Evolutionary conservation across 176 grass and related monocot species (phyloP).

Genomic region (Ananas comosus): DNA sequence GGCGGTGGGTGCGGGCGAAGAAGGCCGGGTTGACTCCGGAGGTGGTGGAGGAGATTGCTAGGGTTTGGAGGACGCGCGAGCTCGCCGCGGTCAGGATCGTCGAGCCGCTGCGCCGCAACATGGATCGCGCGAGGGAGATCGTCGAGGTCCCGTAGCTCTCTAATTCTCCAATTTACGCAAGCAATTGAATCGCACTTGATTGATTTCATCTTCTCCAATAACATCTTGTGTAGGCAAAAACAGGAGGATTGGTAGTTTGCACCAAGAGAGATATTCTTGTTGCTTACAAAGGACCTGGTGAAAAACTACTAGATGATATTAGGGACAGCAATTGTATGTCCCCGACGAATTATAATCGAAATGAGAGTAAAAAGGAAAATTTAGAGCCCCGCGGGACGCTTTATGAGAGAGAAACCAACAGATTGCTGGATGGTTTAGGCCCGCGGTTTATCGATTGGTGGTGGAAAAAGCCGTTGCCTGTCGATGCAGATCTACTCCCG

Average conservation of each 20-base stretch:
- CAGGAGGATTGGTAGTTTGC: constrained; percentile 72
- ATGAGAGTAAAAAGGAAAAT: background rate
- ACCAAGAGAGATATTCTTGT: constrained; percentile 58
- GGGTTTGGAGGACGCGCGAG: constrained; percentile 31
- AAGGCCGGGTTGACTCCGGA: constrained; percentile 51
- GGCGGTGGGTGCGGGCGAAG: constrained; percentile 38
- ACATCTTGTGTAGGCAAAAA: constrained; percentile 49
- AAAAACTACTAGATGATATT: constrained; percentile 1
- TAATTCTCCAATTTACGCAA: background rate
- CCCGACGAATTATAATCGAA: background rate
- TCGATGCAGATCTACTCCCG: constrained; percentile 82
- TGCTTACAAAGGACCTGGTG: constrained; percentile 41
- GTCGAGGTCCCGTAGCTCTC: constrained; percentile 32
- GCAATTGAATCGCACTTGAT: background rate
- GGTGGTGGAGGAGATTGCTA: constrained; percentile 36
- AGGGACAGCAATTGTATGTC: constrained; percentile 4
- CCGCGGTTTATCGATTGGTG: constrained; percentile 96
- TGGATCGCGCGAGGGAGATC: constrained; percentile 60
- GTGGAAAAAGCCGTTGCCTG: constrained; percentile 86
- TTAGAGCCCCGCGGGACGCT: constrained; percentile 35
- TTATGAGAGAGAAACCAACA: constrained; percentile 77
- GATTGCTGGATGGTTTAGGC: constrained; percentile 63
- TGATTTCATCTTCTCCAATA: background rate
- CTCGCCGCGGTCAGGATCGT: constrained; percentile 45
- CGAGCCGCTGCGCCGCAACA: constrained; percentile 51